Evolutionary conservation across 73 alveolate genomes (phyloP).

Genomic region (Paramecium sonneborni): DNA sequence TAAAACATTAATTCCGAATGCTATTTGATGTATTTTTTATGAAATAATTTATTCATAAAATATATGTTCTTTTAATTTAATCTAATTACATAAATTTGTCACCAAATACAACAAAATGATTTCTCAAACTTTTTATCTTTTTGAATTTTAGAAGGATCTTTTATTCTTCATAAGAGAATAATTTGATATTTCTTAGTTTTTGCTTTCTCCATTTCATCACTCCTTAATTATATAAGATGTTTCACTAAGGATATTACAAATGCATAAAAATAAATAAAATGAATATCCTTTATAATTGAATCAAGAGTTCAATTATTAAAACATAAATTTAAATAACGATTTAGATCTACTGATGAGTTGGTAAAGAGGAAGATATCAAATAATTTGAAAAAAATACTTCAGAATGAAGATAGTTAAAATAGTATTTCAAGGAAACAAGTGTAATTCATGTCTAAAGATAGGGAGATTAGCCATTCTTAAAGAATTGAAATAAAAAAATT

Average conservation of each 20-base stretch:
- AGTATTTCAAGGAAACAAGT: neutral
- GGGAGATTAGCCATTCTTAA: neutral
- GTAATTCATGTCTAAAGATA: neutral
- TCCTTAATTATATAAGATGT: neutral
- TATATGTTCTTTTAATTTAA: neutral
- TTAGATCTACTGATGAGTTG: neutral
- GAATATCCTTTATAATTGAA: neutral
- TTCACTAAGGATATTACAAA: neutral
- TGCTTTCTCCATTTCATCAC: neutral
- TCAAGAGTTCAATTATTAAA: neutral
- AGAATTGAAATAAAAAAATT: neutral
- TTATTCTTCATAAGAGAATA: neutral
- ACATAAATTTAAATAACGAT: neutral
- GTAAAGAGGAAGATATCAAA: neutral
- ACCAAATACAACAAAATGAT: neutral
- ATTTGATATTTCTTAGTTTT: neutral
- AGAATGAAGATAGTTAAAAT: neutral
- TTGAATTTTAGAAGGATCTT: neutral
- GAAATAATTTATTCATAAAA: neutral
- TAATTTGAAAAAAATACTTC: neutral
- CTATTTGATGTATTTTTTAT: neutral
- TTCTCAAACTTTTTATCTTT: neutral
- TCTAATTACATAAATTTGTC: neutral
- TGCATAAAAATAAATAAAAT: neutral
- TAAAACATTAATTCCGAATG: neutral